Conservation (phyloP, 2,329 filamentous ascomycete genomes). For the Diaporthe nobilis region DNA sequence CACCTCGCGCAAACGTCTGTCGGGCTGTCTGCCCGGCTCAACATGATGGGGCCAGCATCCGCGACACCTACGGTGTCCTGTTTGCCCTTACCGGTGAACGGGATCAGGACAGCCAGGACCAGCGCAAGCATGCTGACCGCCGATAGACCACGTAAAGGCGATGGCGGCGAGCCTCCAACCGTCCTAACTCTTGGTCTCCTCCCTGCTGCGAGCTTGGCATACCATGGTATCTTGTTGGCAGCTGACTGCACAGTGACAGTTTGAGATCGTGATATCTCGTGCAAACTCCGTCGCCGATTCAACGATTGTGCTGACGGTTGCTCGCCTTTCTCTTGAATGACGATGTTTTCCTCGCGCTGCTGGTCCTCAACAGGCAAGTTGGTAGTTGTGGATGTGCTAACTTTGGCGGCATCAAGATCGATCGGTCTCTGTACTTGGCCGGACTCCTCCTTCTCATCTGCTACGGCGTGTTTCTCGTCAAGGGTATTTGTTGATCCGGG, state of each 20-base stretch:
- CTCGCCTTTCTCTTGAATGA: not conserved
- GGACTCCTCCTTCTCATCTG: slow-evolving; percentile 47
- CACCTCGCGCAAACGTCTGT: slow-evolving; percentile 75
- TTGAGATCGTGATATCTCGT: slow-evolving; percentile 34
- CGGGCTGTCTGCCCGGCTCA: slow-evolving; percentile 60
- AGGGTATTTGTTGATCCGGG: slow-evolving; percentile 44
- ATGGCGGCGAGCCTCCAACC: slow-evolving; percentile 59
- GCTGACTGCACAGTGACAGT: slow-evolving; percentile 41
- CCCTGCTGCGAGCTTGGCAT: slow-evolving; percentile 57
- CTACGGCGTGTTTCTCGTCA: slow-evolving; percentile 47
- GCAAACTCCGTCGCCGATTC: not conserved
- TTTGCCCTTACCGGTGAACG: slow-evolving; percentile 60
- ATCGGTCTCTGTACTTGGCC: slow-evolving; percentile 46
- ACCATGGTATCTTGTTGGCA: slow-evolving; percentile 55
- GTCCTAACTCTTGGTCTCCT: slow-evolving; percentile 60
- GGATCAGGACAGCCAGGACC: slow-evolving; percentile 65
- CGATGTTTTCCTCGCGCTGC: slow-evolving; percentile 27
- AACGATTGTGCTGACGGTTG: not conserved
- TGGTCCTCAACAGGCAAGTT: slow-evolving; percentile 13
- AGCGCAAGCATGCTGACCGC: slow-evolving; percentile 63
- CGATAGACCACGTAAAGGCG: slow-evolving; percentile 57
- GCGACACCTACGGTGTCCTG: slow-evolving; percentile 59
- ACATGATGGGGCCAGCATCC: slow-evolving; percentile 61
- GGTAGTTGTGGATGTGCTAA: slow-evolving; percentile 43
- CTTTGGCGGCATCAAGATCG: slow-evolving; percentile 35